Evolutionary conservation across 345 rosid genomes (phyloP), one percentile per base, ranked within the genome.

Genomic region (Combretum micranthum): DNA sequence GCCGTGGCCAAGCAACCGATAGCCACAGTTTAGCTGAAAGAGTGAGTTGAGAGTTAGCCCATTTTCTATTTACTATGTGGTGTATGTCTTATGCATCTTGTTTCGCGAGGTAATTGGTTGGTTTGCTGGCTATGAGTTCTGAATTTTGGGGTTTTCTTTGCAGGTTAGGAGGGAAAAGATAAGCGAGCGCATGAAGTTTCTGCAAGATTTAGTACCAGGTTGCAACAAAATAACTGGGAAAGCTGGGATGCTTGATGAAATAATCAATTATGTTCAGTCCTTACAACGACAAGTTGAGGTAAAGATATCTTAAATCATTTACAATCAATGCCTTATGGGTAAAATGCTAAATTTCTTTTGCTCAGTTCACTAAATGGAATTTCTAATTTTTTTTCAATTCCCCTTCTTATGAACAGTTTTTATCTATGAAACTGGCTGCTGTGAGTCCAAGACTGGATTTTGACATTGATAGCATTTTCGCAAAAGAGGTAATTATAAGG

Each of bases 21-120:
- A 93, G 97, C 74, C 99, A 93, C 68, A 93, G 97, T 75, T 74
- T 93, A 62, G 99, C 99, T 22, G 99, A 93, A 71, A 77, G 99
- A 69, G 99, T 93, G 61, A 85, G 97, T 61, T 17, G 21, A 13
- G 44, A 56, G 21, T 42, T 47, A 32, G 39, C 20, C 20, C 17
- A 46, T 46, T 20, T 44, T 49, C 15, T 16, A 32, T 15, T 15
- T 44, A 45, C 18, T 20, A 56, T 32, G 39, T 4, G 39, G 39
- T 32, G 39, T 3, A 32, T 32, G 39, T 32, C 32, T 25, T 7
- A 25, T 25, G 32, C 6, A 1, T 25, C 39, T 32, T 32, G 39
- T 32, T 32, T 32, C 10, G 0, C 5, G 39, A 32, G 39, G 39
- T 32, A 32, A 32, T 32, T 11, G 39, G 7, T 32, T 32, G 5